Evolutionary conservation across 2,329 filamentous ascomycete species (phyloP), one percentile per base, ranked within the genome.

Genomic region (Fusarium aywerte): DNA sequence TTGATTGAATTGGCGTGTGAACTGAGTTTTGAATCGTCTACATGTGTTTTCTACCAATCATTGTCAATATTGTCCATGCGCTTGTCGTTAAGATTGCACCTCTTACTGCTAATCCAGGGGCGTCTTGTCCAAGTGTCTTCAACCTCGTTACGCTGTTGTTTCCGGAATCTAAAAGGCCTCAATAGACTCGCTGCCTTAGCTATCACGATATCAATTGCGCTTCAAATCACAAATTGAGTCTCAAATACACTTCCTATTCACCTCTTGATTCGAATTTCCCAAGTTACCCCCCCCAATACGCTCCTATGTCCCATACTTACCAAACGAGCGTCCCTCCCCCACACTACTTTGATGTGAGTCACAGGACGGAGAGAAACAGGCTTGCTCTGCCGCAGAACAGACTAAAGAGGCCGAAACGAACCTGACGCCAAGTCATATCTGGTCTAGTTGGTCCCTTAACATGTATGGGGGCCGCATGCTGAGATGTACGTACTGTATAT

Each of bases 341-440:
- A 67, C 68, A 69, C 62, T 48, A 50, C 68, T 56, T 52, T 56
- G 51, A 58, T 70, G 59, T 73, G 71, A 73, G 71, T 73, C 71
- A 73, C 71, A 73, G 61, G 67, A 68, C 65, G 64, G 58, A 52
- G 53, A 66, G 58, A 65, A 72, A 56, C 58, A 69, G 62, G 68
- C 62, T 69, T 64, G 48, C 52, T 45, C 60, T 69, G 36, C 62
- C 40, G 49, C 62, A 69, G 60, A 69, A 53, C 62, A 61, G 49
- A 65, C 55, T 58, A 65, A 50, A 62, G 59, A 69, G 50, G 47
- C 65, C 70, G 61, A 69, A 72, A 72, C 68, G 56, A 68, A 58
- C 70, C 54, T 64, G 58, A 36, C 57, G 43, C 68, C 65, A 73
- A 44, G 39, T 71, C 58, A 25, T 47, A 35, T 48, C 21, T 15